Evolutionary conservation across 2,329 filamentous ascomycete genomes (phyloP).

Genomic region (Orbilia brochopaga): DNA sequence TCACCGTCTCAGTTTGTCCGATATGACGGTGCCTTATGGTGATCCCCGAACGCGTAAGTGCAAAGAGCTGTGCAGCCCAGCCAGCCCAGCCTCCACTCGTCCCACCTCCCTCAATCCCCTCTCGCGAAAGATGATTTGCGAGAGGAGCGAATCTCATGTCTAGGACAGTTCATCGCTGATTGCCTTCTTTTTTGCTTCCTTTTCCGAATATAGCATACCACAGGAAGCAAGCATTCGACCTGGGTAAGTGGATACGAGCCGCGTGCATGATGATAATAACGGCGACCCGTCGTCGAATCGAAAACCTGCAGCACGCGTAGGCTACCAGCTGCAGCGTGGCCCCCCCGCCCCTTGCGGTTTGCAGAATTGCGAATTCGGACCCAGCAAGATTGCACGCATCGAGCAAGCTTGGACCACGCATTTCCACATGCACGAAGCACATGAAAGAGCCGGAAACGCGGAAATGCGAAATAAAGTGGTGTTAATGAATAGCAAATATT

Average conservation of each 20-base stretch:
- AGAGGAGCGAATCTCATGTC: slow-evolving; percentile 12
- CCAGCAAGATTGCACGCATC: slow-evolving; percentile 5
- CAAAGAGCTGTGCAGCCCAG: too few relatives aligned
- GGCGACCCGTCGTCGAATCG: slow-evolving; percentile 2
- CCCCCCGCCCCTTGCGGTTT: slow-evolving; percentile 1
- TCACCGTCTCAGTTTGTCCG: slow-evolving; percentile 70
- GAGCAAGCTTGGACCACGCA: not conserved
- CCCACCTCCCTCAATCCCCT: slow-evolving; percentile 2
- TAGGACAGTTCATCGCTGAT: slow-evolving; percentile 24
- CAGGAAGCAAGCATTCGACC: slow-evolving; percentile 73
- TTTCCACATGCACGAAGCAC: too few relatives aligned
- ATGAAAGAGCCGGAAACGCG: too few relatives aligned
- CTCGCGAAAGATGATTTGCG: slow-evolving; percentile 12
- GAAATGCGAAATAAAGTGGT: not conserved
- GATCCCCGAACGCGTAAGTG: slow-evolving; percentile 63
- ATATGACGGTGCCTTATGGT: slow-evolving; percentile 68
- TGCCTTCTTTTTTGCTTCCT: slow-evolving; percentile 18
- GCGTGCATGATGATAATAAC: not conserved
- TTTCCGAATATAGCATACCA: slow-evolving; percentile 64
- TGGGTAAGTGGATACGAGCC: slow-evolving; percentile 56
- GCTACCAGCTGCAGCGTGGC: not conserved
- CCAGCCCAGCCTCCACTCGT: not conserved
- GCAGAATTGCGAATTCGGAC: slow-evolving; percentile 46
- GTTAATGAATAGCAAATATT: too few relatives aligned
- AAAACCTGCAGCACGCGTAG: not conserved